These are phyloP conservation scores for Yamadazyma ubonensis DNA, from an alignment of 805 yeast genomes.

Conservation along the genomic window DNA sequence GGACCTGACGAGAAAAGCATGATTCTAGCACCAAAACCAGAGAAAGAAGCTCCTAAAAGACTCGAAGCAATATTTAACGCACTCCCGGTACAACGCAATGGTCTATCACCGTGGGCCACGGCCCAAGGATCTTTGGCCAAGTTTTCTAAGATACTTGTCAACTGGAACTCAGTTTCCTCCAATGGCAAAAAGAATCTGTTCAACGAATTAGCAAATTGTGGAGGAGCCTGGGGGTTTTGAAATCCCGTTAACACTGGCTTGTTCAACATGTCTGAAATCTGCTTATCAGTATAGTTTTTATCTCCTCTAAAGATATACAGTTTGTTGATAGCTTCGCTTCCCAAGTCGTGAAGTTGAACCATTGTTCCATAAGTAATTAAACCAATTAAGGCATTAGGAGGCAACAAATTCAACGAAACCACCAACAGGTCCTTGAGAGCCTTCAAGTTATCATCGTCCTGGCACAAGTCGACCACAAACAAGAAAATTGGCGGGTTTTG, in stretches of 20 bases:
- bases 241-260: constrained; percentile 14
- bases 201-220: constrained; percentile 14
- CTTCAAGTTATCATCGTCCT: constrained; percentile 45
- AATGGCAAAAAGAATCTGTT: constrained; percentile 47
- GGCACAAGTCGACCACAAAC: constrained; percentile 59
- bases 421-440: constrained; percentile 52
- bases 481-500: constrained; percentile 48
- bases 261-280: constrained; percentile 28
- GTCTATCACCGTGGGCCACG: constrained; percentile 48
- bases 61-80: constrained; percentile 52
- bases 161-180: constrained; percentile 49
- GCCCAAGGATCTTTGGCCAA: constrained; percentile 84
- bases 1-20: constrained; percentile 85
- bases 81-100: constrained; percentile 56
- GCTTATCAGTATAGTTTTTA: constrained; percentile 48
- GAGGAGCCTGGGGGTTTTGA: constrained; percentile 5
- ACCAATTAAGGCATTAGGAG: constrained; percentile 56
- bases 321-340: constrained; percentile 28
- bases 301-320: constrained; percentile 55
- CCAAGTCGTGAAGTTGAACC: constrained; percentile 56
- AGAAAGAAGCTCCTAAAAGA: constrained; percentile 37
- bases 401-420: constrained; percentile 44
- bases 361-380: constrained; percentile 59
- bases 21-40: constrained; percentile 60
- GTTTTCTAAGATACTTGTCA: constrained; percentile 49